phyloP scores from a whole-genome alignment of 1,284 basidiomycete species.

The Malassezia sympodialis region DNA sequence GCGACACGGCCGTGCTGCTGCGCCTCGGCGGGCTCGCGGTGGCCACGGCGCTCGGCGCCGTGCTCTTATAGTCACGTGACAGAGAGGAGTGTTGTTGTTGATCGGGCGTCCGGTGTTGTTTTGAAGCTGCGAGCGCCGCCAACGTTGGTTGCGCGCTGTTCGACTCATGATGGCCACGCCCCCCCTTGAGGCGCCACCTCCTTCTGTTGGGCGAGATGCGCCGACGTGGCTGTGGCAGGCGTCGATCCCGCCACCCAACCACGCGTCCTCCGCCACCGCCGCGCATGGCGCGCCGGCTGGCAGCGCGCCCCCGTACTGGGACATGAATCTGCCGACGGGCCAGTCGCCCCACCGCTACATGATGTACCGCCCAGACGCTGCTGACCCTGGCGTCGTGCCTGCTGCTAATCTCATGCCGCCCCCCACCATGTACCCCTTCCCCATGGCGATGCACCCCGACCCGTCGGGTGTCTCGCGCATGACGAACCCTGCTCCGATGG shows the following conservation, averaged over 20 bases:
- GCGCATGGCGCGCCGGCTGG: not conserved
- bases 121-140: not conserved
- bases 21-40: not conserved
- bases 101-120: not conserved
- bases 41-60: not conserved
- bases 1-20: not conserved
- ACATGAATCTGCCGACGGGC: constrained; percentile 3
- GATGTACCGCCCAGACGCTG: constrained; percentile 9
- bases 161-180: not conserved
- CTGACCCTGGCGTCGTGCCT: not conserved
- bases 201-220: not conserved
- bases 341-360: constrained; percentile 14
- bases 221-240: constrained; percentile 2
- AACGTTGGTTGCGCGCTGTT: not conserved
- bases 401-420: not conserved
- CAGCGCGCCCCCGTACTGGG: constrained; percentile 7
- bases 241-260: not conserved
- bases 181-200: not conserved
- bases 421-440: constrained; percentile 4
- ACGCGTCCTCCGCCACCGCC: not conserved
- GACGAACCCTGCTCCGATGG: not conserved
- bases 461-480: not conserved
- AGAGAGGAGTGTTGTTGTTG: not conserved
- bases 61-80: constrained; percentile 14
- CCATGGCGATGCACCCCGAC: constrained; percentile 12